Evolutionary conservation across 768 basidiomycete genomes (phyloP), one percentile per base, ranked within the genome.

Genomic region (Termitomyces eurrhizus): DNA sequence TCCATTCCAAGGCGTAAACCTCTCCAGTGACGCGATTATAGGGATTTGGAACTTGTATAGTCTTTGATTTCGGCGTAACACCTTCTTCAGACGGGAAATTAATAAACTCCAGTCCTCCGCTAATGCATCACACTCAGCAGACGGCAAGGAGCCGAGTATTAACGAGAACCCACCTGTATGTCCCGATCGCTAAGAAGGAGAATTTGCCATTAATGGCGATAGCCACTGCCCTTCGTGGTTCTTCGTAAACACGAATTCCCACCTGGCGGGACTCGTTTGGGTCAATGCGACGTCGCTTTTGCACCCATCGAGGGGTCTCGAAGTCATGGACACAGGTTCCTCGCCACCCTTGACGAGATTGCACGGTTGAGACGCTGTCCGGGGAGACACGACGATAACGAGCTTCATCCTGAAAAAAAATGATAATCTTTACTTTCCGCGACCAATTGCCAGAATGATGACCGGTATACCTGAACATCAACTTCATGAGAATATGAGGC

Each of bases 281-380:
- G 49, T 88, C 83, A 35, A 87, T 69, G 35, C 76, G 77, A 21
- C 85, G 83, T 62, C 83, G 86, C 71, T 93, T 92, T 69, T 91
- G 89, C 29, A 90, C 86, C 89, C 89, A 91, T 66, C 83, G 82
- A 7, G 90, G 90, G 7, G 82, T 81, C 61, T 87, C 78, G 51
- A 90, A 88, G 68, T 87, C 78, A 65, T 93, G 89, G 39, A 93
- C 82, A 69, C 91, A 93, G 9, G 89, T 88, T 7, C 92, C 92
- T 55, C 85, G 82, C 92, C 91, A 93, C 42, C 69, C 68, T 48
- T 69, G 69, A 59, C 70, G 72, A 32, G 56, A 57, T 33, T 64
- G 68, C 41, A 62, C 51, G 26, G 62, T 63, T 7, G 66, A 54
- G 37, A 66, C 54, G n/a, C 64, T 67, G 18, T 71, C 65, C 24